Evolutionary conservation across 306 rosid genomes (phyloP).

Genomic region (Casuarina glauca): DNA sequence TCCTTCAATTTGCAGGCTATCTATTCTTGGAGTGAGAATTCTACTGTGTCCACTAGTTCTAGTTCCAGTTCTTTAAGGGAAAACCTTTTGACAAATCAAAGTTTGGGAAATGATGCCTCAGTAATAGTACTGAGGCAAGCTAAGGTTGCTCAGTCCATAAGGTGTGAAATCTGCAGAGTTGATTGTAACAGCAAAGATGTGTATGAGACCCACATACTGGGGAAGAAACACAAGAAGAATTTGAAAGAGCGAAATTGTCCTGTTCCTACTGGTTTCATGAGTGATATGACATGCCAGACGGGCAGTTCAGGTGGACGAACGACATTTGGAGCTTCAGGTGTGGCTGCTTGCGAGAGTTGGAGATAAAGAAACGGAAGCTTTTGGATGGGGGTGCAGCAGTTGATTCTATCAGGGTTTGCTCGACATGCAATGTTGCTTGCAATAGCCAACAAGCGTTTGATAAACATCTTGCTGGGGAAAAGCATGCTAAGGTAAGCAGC

Average conservation of each 20-base stretch:
- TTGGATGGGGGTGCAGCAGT: slow-evolving; percentile 29
- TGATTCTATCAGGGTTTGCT: slow-evolving; percentile 51
- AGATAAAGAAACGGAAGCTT: slow-evolving; percentile 46
- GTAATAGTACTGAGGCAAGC: slow-evolving; percentile 29
- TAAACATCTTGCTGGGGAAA: slow-evolving; percentile 61
- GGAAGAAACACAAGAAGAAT: slow-evolving; percentile 52
- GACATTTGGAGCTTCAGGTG: slow-evolving; percentile 25
- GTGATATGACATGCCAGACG: slow-evolving; percentile 27
- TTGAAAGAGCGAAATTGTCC: slow-evolving; percentile 33
- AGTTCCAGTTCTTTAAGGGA: slow-evolving; percentile 38
- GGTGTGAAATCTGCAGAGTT: slow-evolving; percentile 50
- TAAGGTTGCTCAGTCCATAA: slow-evolving; percentile 27
- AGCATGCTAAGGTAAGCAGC: slow-evolving; percentile 46
- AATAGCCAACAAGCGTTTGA: slow-evolving; percentile 52
- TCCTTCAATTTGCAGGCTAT: slow-evolving; percentile 43
- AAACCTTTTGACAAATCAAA: slow-evolving; percentile 32
- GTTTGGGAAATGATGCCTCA: slow-evolving; percentile 18
- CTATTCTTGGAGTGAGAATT: slow-evolving; percentile 39
- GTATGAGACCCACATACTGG: slow-evolving; percentile 46
- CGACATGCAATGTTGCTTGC: slow-evolving; percentile 54
- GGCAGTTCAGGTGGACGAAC: slow-evolving; percentile 33
- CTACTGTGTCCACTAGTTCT: slow-evolving; percentile 20
- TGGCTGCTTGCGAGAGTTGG: slow-evolving; percentile 27
- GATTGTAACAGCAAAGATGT: slow-evolving; percentile 45
- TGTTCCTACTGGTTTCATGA: slow-evolving; percentile 1